A percentile compares a stretch with the other conserved stretches of the same genome.
Evolutionary conservation across 1,284 basidiomycete genomes (phyloP).

Genomic region (Nidula niveotomentosa): DNA sequence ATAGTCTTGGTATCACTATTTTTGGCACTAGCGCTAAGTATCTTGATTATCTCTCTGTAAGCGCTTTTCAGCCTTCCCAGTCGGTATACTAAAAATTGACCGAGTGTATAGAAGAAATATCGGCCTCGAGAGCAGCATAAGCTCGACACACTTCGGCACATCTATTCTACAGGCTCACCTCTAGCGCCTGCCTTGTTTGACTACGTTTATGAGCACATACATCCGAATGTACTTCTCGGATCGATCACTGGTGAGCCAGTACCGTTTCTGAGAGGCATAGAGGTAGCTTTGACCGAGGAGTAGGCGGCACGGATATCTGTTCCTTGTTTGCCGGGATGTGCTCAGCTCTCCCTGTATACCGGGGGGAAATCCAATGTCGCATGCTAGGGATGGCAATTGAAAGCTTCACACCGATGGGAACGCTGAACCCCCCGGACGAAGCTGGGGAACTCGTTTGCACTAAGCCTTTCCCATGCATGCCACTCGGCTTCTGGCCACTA

Average conservation of each 20-base stretch:
- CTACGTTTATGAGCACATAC: conserved; percentile 76
- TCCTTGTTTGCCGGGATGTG: conserved; percentile 86
- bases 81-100: conserved; percentile 1
- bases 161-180: conserved; percentile 86
- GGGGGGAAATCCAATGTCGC: conserved; percentile 84
- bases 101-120: conserved; percentile 55
- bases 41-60: conserved; percentile 74
- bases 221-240: conserved; percentile 66
- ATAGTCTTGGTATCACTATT: conserved; percentile 73
- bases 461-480: conserved; percentile 86
- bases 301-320: conserved; percentile 86
- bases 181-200: conserved; percentile 76
- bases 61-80: conserved; percentile 12
- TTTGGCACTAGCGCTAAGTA: conserved; percentile 87
- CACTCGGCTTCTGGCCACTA: conserved; percentile 83
- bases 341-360: conserved; percentile 76
- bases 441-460: conserved; percentile 72
- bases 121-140: conserved; percentile 65
- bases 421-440: conserved; percentile 41
- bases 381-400: conserved; percentile 82
- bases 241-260: conserved; percentile 70
- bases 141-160: conserved; percentile 64
- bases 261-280: neutral
- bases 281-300: conserved; percentile 7
- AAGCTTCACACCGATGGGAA: conserved; percentile 49